These are phyloP conservation scores for Flaveria bidentis DNA, from an alignment of 129 eudicot genomes.

Conservation along the genomic window DNA sequence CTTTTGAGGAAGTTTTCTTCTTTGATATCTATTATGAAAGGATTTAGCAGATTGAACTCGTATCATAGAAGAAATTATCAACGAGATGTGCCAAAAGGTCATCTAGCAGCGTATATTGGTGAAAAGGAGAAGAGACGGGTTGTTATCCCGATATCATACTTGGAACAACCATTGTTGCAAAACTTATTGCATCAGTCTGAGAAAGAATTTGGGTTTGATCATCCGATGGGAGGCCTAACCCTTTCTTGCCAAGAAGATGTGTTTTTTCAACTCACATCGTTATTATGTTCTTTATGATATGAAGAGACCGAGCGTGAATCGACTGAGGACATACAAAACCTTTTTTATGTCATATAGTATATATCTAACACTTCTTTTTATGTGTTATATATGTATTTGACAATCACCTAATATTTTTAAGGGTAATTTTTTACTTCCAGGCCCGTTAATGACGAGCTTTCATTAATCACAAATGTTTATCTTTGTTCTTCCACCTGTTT, in stretches of 20 bases:
- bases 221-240: neutral
- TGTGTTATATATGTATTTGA: neutral
- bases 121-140: constrained; percentile 2
- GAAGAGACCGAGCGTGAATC: neutral
- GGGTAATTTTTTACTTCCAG: neutral
- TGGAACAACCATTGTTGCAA: constrained; percentile 1
- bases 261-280: neutral
- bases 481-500: neutral
- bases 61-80: neutral
- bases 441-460: neutral
- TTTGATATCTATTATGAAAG: neutral
- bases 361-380: neutral
- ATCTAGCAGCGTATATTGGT: constrained; percentile 10
- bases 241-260: neutral
- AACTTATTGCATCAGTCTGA: neutral
- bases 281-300: neutral
- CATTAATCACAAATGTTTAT: neutral
- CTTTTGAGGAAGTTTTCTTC: neutral
- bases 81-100: constrained; percentile 17
- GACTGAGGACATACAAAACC: neutral
- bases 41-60: constrained; percentile 1
- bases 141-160: neutral
- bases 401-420: neutral
- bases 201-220: constrained; percentile 3
- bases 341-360: neutral